Evolutionary conservation across 768 basidiomycete species (phyloP).

Genomic region (Grammothele lineata): DNA sequence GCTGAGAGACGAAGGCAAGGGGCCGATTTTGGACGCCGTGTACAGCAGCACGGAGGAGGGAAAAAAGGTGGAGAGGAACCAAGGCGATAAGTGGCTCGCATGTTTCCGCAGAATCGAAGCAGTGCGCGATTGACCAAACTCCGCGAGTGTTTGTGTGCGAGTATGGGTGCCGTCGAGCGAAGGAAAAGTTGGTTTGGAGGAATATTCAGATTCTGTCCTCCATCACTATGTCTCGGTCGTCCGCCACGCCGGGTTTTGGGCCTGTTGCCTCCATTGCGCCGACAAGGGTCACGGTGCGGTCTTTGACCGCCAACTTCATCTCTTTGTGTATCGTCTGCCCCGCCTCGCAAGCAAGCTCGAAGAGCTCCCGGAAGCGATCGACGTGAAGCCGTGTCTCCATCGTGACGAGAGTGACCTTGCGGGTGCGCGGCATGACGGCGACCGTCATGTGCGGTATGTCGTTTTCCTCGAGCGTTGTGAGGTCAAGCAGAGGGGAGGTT

Average conservation of each 20-base stretch:
- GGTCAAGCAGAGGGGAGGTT: slow-evolving; percentile 77
- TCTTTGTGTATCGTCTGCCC: slow-evolving; percentile 74
- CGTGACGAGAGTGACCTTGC: slow-evolving; percentile 80
- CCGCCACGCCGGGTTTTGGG: slow-evolving; percentile 26
- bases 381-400: slow-evolving; percentile 95
- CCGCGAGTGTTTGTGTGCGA: neutral
- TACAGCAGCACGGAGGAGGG: slow-evolving; percentile 92
- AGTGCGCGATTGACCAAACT: slow-evolving; percentile 14
- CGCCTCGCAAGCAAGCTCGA: slow-evolving; percentile 73
- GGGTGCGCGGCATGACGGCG: slow-evolving; percentile 84
- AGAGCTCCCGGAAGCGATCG: slow-evolving; percentile 88
- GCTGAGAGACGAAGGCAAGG: slow-evolving; percentile 72
- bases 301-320: slow-evolving; percentile 72
- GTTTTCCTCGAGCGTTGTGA: slow-evolving; percentile 85
- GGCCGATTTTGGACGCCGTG: slow-evolving; percentile 76
- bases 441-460: slow-evolving; percentile 87
- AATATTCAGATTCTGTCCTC: slow-evolving; percentile 9
- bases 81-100: slow-evolving; percentile 87
- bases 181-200: neutral
- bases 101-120: slow-evolving; percentile 71
- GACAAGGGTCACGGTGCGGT: slow-evolving; percentile 58
- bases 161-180: neutral
- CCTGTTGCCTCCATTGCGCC: slow-evolving; percentile 56
- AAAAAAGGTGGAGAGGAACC: slow-evolving; percentile 91
- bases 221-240: slow-evolving; percentile 22